These are phyloP conservation scores for Heliosperma pusillum DNA, from an alignment of 148 eudicot species.

Conservation along the genomic window DNA sequence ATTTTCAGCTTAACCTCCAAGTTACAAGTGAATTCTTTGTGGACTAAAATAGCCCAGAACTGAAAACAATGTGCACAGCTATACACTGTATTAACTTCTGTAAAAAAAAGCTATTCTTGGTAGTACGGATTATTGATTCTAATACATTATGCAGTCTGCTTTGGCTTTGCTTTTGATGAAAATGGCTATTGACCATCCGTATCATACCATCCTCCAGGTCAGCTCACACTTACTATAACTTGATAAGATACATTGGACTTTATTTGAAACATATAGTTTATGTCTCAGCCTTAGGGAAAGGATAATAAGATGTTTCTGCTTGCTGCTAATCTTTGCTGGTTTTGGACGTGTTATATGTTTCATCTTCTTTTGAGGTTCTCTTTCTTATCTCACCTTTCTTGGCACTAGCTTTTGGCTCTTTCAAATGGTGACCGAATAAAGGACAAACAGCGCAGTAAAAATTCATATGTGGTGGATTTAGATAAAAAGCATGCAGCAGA, in stretches of 20 bases:
- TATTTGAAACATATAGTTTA: not conserved
- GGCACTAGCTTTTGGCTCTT: slow-evolving; percentile 75
- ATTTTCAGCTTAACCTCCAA: not conserved
- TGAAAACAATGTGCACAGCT: not conserved
- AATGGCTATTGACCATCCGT: slow-evolving; percentile 95
- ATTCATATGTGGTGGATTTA: slow-evolving; percentile 90
- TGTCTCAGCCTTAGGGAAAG: not conserved
- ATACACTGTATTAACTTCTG: not conserved
- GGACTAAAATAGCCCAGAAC: not conserved
- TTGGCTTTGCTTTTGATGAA: slow-evolving; percentile 88
- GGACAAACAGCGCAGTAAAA: slow-evolving; percentile 97
- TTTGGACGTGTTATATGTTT: not conserved
- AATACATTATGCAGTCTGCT: slow-evolving; percentile 66
- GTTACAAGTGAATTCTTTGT: not conserved
- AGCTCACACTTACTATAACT: not conserved
- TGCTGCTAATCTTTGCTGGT: not conserved
- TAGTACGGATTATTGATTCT: slow-evolving; percentile 11
- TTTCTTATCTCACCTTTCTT: slow-evolving; percentile 8
- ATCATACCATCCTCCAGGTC: slow-evolving; percentile 97
- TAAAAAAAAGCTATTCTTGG: not conserved
- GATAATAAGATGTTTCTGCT: not conserved
- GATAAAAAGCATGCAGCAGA: slow-evolving; percentile 98
- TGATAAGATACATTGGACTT: not conserved
- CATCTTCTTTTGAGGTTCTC: not conserved
- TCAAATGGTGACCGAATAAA: slow-evolving; percentile 96